Evolutionary conservation across 2,329 filamentous ascomycete genomes (phyloP).

Genomic region (Venturia nashicola): DNA sequence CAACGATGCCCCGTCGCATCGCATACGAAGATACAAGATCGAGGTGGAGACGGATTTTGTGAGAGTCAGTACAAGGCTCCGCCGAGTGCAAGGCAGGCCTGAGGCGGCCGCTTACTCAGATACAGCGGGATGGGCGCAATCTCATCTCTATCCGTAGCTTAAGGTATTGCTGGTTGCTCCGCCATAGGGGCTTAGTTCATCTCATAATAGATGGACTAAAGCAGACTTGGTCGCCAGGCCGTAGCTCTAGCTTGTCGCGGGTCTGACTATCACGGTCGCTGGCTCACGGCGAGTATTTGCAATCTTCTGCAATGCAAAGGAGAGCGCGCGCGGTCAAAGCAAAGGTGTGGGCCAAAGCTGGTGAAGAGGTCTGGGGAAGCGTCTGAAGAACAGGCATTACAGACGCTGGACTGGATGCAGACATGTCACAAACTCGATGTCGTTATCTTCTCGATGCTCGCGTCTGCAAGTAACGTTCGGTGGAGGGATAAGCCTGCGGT

Average conservation of each 20-base stretch:
- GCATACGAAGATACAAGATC: no score
- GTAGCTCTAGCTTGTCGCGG: background rate
- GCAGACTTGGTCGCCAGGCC: background rate
- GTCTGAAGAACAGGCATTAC: no score
- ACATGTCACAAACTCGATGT: no score
- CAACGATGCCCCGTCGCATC: no score
- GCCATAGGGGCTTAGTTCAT: background rate
- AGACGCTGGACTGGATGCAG: no score
- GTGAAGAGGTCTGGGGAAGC: no score
- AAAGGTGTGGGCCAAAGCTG: no score
- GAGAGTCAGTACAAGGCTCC: no score
- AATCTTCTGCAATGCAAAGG: background rate
- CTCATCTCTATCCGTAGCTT: background rate
- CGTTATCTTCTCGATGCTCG: no score
- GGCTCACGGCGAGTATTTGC: background rate
- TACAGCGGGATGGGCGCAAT: background rate
- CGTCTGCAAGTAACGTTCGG: background rate
- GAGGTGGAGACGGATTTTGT: no score
- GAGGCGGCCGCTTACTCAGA: background rate
- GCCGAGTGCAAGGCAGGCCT: background rate
- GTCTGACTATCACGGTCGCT: background rate
- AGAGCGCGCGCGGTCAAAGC: no score
- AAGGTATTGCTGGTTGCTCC: background rate
- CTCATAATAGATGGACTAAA: background rate
- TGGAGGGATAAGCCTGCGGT: background rate